Base-by-base conservation (phyloP, 345 rosid genomes). In the Combretum micranthum region DNA sequence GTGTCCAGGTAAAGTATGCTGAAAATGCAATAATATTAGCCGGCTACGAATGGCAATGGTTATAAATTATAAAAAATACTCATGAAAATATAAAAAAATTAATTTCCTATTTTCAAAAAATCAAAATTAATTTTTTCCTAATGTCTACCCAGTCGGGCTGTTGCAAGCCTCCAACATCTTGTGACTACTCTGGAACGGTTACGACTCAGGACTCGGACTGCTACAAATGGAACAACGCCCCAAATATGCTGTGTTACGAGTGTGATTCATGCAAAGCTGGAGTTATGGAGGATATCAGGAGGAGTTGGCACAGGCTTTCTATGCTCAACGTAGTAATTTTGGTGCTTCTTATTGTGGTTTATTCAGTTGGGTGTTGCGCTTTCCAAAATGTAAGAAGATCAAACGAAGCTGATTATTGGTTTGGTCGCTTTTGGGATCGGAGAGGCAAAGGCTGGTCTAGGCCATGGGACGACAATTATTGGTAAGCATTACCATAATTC, bases 181-280 rank as follows among this genome's bases (percentile, higher is more conserved):
- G 99, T 61, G 75, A 57, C 25, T 89, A 93, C 80, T 73, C 49
- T 66, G 88, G 64, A 20, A 77, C 77, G 4, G 48, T 49, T 62
- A 77, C 66, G 52, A 51, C 77, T 0, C 99, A 89, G 60, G 97
- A 87, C 56, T 74, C 80, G 5, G 99, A 93, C 53, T 93, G 99
- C 61, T 80, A 85, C 58, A 53, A 68, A 39, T 93, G 99, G 99
- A 89, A 76, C 76, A 89, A 89, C 62, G 74, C 64, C 0, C 69
- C 83, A 1, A 62, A 69, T 2, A 14, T 80, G 61, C 81, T 87
- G 0, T 93, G 99, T 56, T 93, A 89, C 20, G 99, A 87, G 59
- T 93, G 99, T 47, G 97, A 89, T 66, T 85, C 99, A 2, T 93
- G 99, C 66, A 93, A 87, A 70, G 96, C 97, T 20, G 99, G 95